These are phyloP conservation scores for Saccharomycopsis hybrid DNA, from an alignment of 1,139 yeast genomes.

Conservation along the genomic window DNA sequence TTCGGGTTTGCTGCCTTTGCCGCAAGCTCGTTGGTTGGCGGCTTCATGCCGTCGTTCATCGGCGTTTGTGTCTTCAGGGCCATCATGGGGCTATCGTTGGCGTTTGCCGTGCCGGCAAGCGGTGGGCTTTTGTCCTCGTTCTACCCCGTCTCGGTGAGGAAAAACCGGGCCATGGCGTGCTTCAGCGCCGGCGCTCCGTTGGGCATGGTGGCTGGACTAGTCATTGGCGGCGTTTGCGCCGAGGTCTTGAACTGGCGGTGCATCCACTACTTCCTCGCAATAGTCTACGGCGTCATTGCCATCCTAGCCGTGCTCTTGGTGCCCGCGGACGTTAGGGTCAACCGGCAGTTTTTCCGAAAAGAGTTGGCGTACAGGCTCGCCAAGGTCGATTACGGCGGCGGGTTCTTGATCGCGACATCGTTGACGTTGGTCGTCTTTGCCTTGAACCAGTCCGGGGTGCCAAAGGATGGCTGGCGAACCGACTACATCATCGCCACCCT, in stretches of 20 bases:
- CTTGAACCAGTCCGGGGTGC: conserved; percentile 35
- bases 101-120: conserved; percentile 39
- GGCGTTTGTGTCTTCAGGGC: conserved; percentile 35
- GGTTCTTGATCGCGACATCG: conserved; percentile 33
- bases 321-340: conserved; percentile 29
- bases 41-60: conserved; percentile 33
- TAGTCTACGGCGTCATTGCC: conserved; percentile 30
- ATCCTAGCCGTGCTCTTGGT: conserved; percentile 28
- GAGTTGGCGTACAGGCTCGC: too few relatives aligned
- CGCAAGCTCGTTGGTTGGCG: conserved; percentile 33
- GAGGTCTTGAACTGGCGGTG: conserved; percentile 36
- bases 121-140: conserved; percentile 39
- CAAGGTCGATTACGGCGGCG: conserved; percentile 35
- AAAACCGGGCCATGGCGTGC: conserved; percentile 37
- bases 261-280: conserved; percentile 34
- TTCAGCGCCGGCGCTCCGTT: conserved; percentile 42
- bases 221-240: conserved; percentile 37
- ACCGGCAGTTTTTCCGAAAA: background rate
- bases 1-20: conserved; percentile 31
- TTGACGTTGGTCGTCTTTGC: conserved; percentile 37
- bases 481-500: conserved; percentile 39
- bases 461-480: conserved; percentile 38
- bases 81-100: conserved; percentile 36
- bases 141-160: conserved; percentile 33
- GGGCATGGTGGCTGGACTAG: conserved; percentile 36